Base-by-base conservation (phyloP, 768 basidiomycete genomes). In the Tricholoma matsutake region DNA sequence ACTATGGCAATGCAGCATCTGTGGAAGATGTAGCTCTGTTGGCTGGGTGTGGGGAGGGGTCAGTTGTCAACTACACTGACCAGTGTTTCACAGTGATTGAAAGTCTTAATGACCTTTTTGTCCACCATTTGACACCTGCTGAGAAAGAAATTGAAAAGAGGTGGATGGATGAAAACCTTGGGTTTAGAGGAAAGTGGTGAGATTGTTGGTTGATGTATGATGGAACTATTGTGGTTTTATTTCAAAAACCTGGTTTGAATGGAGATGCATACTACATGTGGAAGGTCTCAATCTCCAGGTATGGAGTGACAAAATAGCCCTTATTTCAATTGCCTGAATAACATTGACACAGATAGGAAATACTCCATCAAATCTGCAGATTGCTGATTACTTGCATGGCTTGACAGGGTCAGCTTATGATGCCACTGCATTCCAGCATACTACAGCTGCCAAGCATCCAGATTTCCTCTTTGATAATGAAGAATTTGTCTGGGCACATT, bases 251-350 rank as follows among this genome's bases (percentile, higher is more conserved):
- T n/a, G n/a, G n/a, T n/a, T n/a, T n/a, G n/a, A n/a, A n/a, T n/a
- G n/a, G n/a, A n/a, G n/a, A n/a, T n/a, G n/a, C n/a, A n/a, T n/a
- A n/a, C n/a, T n/a, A n/a, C n/a, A n/a, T n/a, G n/a, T n/a, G n/a
- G n/a, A 71, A 64, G 70, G 70, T 4, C 53, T 75, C 11, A 73
- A 71, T 58, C 57, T 73, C 25, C 70, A 73, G 69, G 73, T 73
- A 54, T 51, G 64, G 16, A 20, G 41, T 20, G 4, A 43, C 41
- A 43, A 14, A 39, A 39, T 39, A 39, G 13, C 13, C 13, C 37
- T 39, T 39, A 39, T 39, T 39, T n/a, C 41, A n/a, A n/a, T 43
- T n/a, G 41, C n/a, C 41, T 43, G 4, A n/a, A 43, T 43, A 39
- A 39, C 13, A 39, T 43, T 43, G n/a, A n/a, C n/a, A n/a, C n/a